Percentiles rank a stretch among this genome's conserved stretches.
Evolutionary conservation across 352 stramenopile genomes (phyloP).

Genomic region (Phytophthora fragariae): DNA sequence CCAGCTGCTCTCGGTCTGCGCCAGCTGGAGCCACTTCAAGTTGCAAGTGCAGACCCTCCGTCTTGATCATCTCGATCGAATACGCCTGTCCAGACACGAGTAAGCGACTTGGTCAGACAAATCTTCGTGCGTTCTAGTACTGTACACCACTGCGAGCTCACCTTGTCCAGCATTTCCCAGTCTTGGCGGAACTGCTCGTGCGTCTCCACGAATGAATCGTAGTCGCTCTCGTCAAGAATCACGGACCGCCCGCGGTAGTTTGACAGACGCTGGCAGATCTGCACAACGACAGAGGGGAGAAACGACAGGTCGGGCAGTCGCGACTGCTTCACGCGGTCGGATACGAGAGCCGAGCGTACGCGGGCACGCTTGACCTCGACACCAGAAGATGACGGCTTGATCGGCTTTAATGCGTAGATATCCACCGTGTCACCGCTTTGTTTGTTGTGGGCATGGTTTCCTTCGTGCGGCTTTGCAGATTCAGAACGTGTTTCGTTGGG

Average conservation of each 20-base stretch:
- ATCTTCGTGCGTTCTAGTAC: neutral
- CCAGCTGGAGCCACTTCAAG: constrained; percentile 32
- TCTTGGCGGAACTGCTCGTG: constrained; percentile 57
- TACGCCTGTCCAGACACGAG: constrained; percentile 41
- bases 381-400: constrained; percentile 28
- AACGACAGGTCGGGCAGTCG: constrained; percentile 62
- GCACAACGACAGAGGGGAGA: constrained; percentile 47
- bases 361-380: constrained; percentile 55
- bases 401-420: constrained; percentile 30
- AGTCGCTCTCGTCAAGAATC: constrained; percentile 73
- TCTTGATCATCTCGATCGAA: constrained; percentile 61
- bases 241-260: constrained; percentile 57
- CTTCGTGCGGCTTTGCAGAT: neutral
- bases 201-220: constrained; percentile 58
- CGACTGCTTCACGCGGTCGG: constrained; percentile 44
- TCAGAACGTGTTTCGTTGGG: neutral
- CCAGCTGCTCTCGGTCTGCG: constrained; percentile 23
- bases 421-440: neutral
- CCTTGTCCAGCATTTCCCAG: constrained; percentile 79
- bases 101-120: neutral
- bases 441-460: constrained; percentile 3
- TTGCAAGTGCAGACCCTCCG: constrained; percentile 52
- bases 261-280: constrained; percentile 66
- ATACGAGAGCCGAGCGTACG: constrained; percentile 44
- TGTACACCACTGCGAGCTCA: neutral